Base-by-base conservation (phyloP, 192 early-diverging fungal genomes). In the Oehlia diaphana region DNA sequence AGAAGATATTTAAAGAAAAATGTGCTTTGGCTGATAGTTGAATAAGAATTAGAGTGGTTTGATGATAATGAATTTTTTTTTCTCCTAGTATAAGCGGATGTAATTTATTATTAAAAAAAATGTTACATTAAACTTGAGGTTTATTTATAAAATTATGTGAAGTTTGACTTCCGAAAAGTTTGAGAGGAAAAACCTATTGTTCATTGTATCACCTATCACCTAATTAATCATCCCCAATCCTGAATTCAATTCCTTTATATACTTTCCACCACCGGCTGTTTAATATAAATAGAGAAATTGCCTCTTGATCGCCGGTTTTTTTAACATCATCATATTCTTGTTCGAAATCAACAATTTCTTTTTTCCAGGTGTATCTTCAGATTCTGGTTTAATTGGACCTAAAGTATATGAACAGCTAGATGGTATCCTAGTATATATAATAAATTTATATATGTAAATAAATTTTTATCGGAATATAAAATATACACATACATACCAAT, bases 1-100 rank as follows among this genome's bases (percentile, higher is more conserved):
- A 95, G 82, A 87, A 87, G 47, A 86, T 99, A 76, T 99, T 88
- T 90, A 68, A 91, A 26, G 87, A 94, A 72, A 99, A 99, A 90
- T 82, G 19, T 65, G 49, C 74, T 64, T 64, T 76, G 9, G 16
- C 65, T 23, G 62, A 53, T 53, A 53, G 50, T 53, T 53, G 14
- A 50, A 31, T 31, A 16, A 19, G 13, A 4, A 16, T 53, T 19
- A 53, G 7, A 44, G 42, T 7, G 42, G 42, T 44, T 44, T 44
- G 35, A 37, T 9, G 31, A 31, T 31, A 31, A 31, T 31, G 31
- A 9, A 0, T 44, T 42, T 7, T 44, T 44, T 47, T 47, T 47
- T 12, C 10, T 12, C 10, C 10, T 47, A 47, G 0, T 47, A 12
- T 47, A 47, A 47, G 10, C 10, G 44, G 10, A 47, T 47, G 10